Percentiles rank a stretch among this genome's conserved stretches.
These are phyloP conservation scores for Podospora comata DNA, from an alignment of 495 filamentous ascomycete species.

Conservation along the genomic window DNA sequence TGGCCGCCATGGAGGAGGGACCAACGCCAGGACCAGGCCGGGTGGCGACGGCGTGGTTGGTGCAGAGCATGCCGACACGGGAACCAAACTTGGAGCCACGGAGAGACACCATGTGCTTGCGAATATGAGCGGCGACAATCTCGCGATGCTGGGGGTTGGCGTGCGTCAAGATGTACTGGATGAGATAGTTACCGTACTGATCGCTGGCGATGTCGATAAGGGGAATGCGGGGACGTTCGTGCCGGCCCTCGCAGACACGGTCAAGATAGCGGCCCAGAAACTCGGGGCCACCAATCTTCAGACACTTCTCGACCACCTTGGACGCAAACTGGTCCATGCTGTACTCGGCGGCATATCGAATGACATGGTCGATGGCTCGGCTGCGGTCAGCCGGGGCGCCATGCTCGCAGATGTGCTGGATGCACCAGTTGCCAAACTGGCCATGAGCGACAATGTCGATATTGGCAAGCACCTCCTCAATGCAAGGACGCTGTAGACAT, in stretches of 20 bases:
- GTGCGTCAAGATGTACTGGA: constrained; percentile 93
- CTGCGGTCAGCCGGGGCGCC: constrained; percentile 87
- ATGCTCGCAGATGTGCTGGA: constrained; percentile 98
- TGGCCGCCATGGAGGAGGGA: constrained; percentile 48
- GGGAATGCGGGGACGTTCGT: constrained; percentile 91
- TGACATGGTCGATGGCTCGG: constrained; percentile 90
- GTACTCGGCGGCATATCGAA: constrained; percentile 88
- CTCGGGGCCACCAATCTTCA: constrained; percentile 90
- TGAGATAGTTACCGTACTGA: constrained; percentile 97
- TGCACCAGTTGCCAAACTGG: constrained; percentile 99
- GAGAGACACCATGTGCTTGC: constrained; percentile 99
- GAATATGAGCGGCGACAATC: constrained; percentile 86
- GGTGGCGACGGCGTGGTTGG: constrained; percentile 82
- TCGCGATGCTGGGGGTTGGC: constrained; percentile 84
- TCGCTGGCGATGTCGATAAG: constrained; percentile 98
- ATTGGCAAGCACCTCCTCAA: constrained; percentile 89
- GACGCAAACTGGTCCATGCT: constrained; percentile 99
- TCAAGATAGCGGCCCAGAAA: constrained; percentile 92
- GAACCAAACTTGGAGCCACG: constrained; percentile 98
- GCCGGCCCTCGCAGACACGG: constrained; percentile 84
- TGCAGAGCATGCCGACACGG: constrained; percentile 97
- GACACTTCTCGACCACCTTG: constrained; percentile 97
- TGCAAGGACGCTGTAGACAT: constrained; percentile 73
- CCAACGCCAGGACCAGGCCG: constrained; percentile 79
- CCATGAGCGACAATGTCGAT: constrained; percentile 95